Base-by-base conservation (phyloP, 257 asterid species). In the Forsythia viridissima region DNA sequence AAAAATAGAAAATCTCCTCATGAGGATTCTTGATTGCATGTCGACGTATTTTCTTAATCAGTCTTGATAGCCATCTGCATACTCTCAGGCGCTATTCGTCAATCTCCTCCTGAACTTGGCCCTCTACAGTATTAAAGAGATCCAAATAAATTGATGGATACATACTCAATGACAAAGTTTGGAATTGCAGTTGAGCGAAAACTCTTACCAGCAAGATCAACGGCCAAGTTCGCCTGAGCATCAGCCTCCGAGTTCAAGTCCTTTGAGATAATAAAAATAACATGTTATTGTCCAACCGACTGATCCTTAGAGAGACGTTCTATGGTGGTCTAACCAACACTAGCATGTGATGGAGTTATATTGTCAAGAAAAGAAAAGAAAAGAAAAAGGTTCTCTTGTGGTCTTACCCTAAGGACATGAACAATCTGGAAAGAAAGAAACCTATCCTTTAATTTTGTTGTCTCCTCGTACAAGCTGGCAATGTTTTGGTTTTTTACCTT, bases 191-290 rank as follows among this genome's bases (percentile, higher is more conserved):
- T 2, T 6, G 37, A 30, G 48, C 77, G 66, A 42, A 71, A 36
- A 71, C 44, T 40, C 79, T 87, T 46, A 93, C 99, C 99, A 72
- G 92, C 88, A 75, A 94, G 97, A 38, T 93, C 91, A 11, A 91
- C 96, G 6, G 91, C 99, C 88, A 94, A 87, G 89, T 91, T 94
- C 46, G 99, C 99, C 83, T 83, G 99, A 77, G 88, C 87, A 89
- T 94, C 99, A 2, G 99, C 99, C 81, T 94, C 99, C 0, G 97
- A 84, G 88, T 94, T 94, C 41, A 90, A 88, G 84, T 93, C 99
- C 99, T 93, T 85, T 51, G 3, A 73, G 52, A 76, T 80, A 74
- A 82, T 70, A 52, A 43, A 68, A 75, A 66, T 15, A 40, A 21
- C 57, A 68, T 16, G 66, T 72, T 66, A 86, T 39, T 71, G 65